Base-by-base conservation (phyloP, 768 basidiomycete species). In the Boletus bicolor region DNA sequence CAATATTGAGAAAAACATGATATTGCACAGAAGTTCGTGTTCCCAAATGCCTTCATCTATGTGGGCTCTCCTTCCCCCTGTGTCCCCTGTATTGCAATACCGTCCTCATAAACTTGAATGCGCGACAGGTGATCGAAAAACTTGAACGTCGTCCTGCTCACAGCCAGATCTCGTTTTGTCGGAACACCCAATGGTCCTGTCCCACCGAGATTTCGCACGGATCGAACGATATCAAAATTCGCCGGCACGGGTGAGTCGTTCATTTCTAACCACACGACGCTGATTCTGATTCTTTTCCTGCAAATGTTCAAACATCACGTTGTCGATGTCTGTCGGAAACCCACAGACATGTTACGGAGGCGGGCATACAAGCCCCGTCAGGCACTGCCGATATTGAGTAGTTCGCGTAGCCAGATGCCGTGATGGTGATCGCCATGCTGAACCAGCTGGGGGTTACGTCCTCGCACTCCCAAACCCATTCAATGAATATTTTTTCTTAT, bases 91-190 rank as follows among this genome's bases (percentile, higher is more conserved):
- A 71, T 39, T 66, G 68, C 37, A 73, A 67, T 44, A 70, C 68
- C n/a, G 57, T 74, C 19, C 66, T 73, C 48, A 64, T 63, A n/a
- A 74, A 66, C 51, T 45, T 73, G 50, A 73, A 73, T 42, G 64
- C 70, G 9, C 62, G 72, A 10, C 35, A 51, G 35, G 48, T 67
- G 28, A 51, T 65, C 7, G 46, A 50, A 4, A 62, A 62, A 14
- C 47, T 64, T 19, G 56, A 52, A 17, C 54, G 53, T 10, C 60
- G 46, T 7, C 42, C 56, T 5, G 24, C 49, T 4, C 37, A 47
- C 5, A 44, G 37, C 1, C 60, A 64, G n/a, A n/a, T 60, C 21
- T 12, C 36, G 17, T 28, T 24, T 24, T 24, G 21, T 24, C 21
- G 21, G 21, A 24, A 24, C 21, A 3, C 21, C 2, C 21, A 24